Percentiles rank a stretch among this genome's conserved stretches.
Evolutionary conservation across 2,329 filamentous ascomycete species (phyloP).

Genomic region (Botrytis fabae): DNA sequence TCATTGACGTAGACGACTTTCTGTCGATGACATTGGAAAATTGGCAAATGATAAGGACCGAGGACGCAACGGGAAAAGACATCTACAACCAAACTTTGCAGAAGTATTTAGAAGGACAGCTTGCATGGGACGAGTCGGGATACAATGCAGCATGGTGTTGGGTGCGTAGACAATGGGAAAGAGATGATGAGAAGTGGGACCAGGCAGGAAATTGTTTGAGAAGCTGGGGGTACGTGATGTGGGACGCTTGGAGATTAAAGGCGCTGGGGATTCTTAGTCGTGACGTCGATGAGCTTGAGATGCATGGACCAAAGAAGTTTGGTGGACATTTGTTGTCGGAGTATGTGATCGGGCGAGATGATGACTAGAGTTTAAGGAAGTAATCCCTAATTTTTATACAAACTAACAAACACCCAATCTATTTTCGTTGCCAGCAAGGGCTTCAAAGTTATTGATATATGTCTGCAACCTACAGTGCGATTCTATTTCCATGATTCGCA

Average conservation of each 20-base stretch:
- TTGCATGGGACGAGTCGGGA: not conserved
- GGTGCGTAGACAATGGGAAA: not conserved
- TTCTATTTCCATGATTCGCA: too few species aligned
- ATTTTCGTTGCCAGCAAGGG: too few species aligned
- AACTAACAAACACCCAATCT: too few species aligned
- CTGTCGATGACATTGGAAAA: not conserved
- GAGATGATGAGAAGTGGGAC: rapidly evolving
- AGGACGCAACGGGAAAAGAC: not conserved
- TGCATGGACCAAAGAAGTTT: not conserved
- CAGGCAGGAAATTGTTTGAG: not conserved
- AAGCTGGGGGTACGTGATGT: not conserved
- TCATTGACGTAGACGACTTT: not conserved
- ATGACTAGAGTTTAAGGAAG: not conserved
- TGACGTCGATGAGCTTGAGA: not conserved
- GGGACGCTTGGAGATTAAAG: not conserved
- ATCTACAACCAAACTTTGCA: not conserved
- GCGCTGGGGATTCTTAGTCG: not conserved
- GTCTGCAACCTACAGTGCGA: too few species aligned
- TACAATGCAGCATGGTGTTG: not conserved
- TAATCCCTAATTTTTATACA: not conserved
- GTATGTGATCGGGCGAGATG: not conserved
- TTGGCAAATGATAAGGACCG: not conserved
- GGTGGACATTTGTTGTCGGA: rapidly evolving
- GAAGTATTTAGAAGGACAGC: not conserved
- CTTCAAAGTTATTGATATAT: too few species aligned